phyloP scores from a whole-genome alignment of 495 filamentous ascomycete genomes.

The Pyronema omphalodes region DNA sequence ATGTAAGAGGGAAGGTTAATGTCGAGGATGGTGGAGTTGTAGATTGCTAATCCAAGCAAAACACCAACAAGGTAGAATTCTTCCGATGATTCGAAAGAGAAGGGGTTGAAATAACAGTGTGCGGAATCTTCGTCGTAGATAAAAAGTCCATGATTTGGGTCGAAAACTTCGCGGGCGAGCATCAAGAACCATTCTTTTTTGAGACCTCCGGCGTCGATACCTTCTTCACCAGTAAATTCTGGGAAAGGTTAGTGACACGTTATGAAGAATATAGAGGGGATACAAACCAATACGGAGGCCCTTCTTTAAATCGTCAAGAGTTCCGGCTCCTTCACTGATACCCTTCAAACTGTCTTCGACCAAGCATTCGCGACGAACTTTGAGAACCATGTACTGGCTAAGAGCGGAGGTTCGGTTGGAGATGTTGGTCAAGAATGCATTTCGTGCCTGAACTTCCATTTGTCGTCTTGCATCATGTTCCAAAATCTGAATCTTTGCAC shows the following conservation, averaged over 20 bases:
- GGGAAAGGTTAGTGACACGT: background rate
- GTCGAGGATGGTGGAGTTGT: constrained; percentile 91
- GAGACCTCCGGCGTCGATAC: constrained; percentile 77
- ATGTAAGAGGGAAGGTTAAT: constrained; percentile 81
- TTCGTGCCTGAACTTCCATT: constrained; percentile 77
- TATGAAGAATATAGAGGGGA: background rate
- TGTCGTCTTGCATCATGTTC: constrained; percentile 81
- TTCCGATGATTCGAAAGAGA: constrained; percentile 79
- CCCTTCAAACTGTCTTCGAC: constrained; percentile 78
- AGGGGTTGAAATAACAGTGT: constrained; percentile 90
- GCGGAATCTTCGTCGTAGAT: constrained; percentile 86
- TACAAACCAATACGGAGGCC: constrained; percentile 45
- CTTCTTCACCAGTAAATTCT: constrained; percentile 76
- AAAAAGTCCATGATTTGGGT: constrained; percentile 78
- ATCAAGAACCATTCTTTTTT: constrained; percentile 94
- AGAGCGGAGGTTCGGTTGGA: constrained; percentile 45
- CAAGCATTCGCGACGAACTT: constrained; percentile 68
- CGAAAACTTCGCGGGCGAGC: constrained; percentile 79
- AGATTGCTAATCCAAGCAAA: constrained; percentile 77
- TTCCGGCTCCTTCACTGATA: constrained; percentile 74
- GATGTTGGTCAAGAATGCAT: constrained; percentile 84
- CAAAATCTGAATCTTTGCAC: constrained; percentile 81
- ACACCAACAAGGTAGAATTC: constrained; percentile 87
- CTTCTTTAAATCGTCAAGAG: constrained; percentile 84
- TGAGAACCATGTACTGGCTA: constrained; percentile 63